phyloP scores from a whole-genome alignment of 2,329 filamentous ascomycete species.

The Metarhizium robertsii region DNA sequence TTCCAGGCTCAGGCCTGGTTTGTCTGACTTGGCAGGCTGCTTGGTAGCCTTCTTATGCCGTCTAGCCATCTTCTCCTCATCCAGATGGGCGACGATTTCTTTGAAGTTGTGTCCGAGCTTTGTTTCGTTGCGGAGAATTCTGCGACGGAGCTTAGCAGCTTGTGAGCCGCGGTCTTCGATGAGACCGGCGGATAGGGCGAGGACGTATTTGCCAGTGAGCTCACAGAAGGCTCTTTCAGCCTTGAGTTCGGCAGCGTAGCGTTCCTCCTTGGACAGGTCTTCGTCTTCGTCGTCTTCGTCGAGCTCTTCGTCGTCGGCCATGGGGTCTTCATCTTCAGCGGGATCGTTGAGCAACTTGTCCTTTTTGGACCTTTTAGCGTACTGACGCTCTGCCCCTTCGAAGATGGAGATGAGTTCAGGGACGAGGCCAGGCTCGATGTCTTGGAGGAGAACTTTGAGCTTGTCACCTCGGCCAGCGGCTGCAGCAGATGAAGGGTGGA shows the following conservation, averaged over 20 bases:
- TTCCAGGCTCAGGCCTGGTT: slow-evolving; percentile 31
- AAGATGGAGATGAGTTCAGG: slow-evolving; percentile 70
- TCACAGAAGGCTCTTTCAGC: slow-evolving; percentile 82
- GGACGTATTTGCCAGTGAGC: slow-evolving; percentile 73
- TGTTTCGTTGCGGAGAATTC: slow-evolving; percentile 70
- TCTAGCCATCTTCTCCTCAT: slow-evolving; percentile 51
- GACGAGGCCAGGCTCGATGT: slow-evolving; percentile 53
- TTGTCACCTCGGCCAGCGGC: slow-evolving; percentile 17
- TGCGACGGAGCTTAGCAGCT: slow-evolving; percentile 55
- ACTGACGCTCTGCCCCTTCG: slow-evolving; percentile 64
- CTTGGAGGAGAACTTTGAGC: slow-evolving; percentile 46
- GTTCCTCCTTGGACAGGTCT: slow-evolving; percentile 45
- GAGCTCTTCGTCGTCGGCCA: slow-evolving; percentile 50
- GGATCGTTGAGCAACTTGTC: slow-evolving; percentile 48
- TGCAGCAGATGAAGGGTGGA: slow-evolving; percentile 16
- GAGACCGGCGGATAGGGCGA: slow-evolving; percentile 66
- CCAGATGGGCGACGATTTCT: slow-evolving; percentile 72
- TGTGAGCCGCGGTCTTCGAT: slow-evolving; percentile 56
- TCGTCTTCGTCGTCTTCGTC: slow-evolving; percentile 47
- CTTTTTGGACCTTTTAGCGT: slow-evolving; percentile 59
- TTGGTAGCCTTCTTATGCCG: slow-evolving; percentile 29
- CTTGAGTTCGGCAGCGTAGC: slow-evolving; percentile 57
- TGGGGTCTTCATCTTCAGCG: slow-evolving; percentile 63
- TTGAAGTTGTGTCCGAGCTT: slow-evolving; percentile 78
- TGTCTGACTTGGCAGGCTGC: slow-evolving; percentile 17